These are phyloP conservation scores for Pachysolen tannophilus DNA, from an alignment of 805 yeast genomes.

Conservation along the genomic window DNA sequence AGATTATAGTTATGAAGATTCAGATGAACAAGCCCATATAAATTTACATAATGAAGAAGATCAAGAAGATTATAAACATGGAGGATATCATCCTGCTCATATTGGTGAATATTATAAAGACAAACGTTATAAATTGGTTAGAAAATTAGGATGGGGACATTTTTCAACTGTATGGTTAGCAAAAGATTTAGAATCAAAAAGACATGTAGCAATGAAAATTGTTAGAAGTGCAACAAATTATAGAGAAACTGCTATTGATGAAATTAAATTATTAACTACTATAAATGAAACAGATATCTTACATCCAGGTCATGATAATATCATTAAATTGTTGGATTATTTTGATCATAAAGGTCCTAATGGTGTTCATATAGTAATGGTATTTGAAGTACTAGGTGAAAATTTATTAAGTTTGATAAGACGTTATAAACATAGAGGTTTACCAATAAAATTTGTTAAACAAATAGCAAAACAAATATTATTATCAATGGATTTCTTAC, in stretches of 20 bases:
- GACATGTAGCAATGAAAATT: conserved; percentile 90
- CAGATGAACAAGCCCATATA: conserved; percentile 3
- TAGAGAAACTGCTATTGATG: conserved; percentile 92
- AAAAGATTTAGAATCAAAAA: conserved; percentile 40
- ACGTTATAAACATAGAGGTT: conserved; percentile 44
- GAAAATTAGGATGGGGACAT: conserved; percentile 99
- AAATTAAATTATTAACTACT: conserved; percentile 68
- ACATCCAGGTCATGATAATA: conserved; percentile 78
- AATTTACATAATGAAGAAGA: conserved; percentile 68
- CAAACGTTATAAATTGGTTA: conserved; percentile 61
- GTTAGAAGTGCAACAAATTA: conserved; percentile 88
- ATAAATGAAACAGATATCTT: conserved; percentile 52
- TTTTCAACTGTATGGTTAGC: conserved; percentile 96
- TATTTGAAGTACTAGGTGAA: conserved; percentile 95
- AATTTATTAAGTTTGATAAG: conserved; percentile 79
- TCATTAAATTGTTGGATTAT: conserved; percentile 73
- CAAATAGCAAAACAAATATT: conserved; percentile 50
- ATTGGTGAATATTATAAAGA: conserved; percentile 81
- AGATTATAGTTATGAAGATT: conserved; percentile 4
- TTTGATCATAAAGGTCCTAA: conserved; percentile 85
- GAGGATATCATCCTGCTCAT: conserved; percentile 93
- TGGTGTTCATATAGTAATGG: conserved; percentile 94
- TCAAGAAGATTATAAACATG: conserved; percentile 73
- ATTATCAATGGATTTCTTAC: conserved; percentile 49
- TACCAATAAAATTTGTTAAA: conserved; percentile 46